Evolutionary conservation across 345 rosid species (phyloP), one percentile per base, ranked within the genome.

Genomic region (Brassica juncea): DNA sequence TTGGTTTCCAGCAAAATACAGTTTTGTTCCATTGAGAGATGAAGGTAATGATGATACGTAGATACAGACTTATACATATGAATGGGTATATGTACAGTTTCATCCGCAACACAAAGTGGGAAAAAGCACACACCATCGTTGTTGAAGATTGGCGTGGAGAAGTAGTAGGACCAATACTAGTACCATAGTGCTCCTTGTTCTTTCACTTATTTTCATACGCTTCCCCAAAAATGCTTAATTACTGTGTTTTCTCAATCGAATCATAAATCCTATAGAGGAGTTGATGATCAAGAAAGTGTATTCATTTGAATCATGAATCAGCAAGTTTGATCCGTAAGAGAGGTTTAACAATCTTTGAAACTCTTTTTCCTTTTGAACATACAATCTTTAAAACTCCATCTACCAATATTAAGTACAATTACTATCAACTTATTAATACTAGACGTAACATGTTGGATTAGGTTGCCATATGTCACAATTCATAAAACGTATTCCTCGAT

Each of bases 121-220:
- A 59, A 72, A 78, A 78, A 62, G 67, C 55, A 57, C 6, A 66
- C 73, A 72, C 82, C 77, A 73, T 78, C 63, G 77, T 72, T 66
- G 61, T 71, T 57, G 77, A 78, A 66, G 35, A 42, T 42, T 60
- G 70, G 82, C 82, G 82, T 79, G 82, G 61, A 60, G 78, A 79
- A 65, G 81, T 16, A 64, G 73, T 78, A 79, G 78, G 82, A 79
- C 78, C 82, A 73, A 44, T 79, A 7, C 73, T 59, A 60, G 73
- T 59, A 5, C 58, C 57, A 47, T 79, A 79, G 82, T 73, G 82
- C 82, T 72, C 73, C 77, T 58, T 65, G 62, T 72, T 72, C 73
- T 44, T 78, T 72, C 61, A 72, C 63, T 66, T 66, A 66, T 58
- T 37, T 66, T 66, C 68, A 32, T 58, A 73, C 69, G 74, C 82